Evolutionary conservation across 1,139 yeast genomes (phyloP).

Genomic region (Yamadazyma blattariae): DNA sequence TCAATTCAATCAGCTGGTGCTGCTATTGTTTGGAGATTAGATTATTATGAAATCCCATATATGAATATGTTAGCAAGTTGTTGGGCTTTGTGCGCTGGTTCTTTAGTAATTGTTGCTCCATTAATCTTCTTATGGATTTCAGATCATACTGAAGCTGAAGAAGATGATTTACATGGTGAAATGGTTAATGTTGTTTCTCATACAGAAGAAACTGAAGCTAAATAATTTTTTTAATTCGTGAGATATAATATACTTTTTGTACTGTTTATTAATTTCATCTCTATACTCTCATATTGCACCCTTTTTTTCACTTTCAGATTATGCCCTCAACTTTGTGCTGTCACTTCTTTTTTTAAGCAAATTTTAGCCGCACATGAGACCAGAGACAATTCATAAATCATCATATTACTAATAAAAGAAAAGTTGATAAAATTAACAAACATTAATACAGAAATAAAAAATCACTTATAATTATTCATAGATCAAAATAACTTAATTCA

Average conservation of each 20-base stretch:
- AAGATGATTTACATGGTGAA: conserved; percentile 27
- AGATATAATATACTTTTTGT: background rate
- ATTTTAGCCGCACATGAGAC: too few relatives aligned
- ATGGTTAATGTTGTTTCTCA: conserved; percentile 8
- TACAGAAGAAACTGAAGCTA: background rate
- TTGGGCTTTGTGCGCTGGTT: conserved; percentile 54
- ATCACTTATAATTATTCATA: too few relatives aligned
- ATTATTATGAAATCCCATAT: conserved; percentile 41
- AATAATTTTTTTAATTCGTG: background rate
- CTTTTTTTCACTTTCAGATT: too few relatives aligned
- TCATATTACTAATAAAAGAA: too few relatives aligned
- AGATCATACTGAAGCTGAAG: conserved; percentile 43
- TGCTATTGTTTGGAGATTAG: conserved; percentile 56
- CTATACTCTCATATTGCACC: background rate
- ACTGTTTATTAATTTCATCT: background rate
- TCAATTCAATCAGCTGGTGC: conserved; percentile 66
- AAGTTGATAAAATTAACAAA: too few relatives aligned
- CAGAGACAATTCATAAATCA: too few relatives aligned
- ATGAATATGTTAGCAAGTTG: conserved; percentile 49
- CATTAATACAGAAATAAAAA: too few relatives aligned
- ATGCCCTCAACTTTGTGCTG: too few relatives aligned
- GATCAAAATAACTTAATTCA: too few relatives aligned
- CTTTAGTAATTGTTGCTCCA: conserved; percentile 41
- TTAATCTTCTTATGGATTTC: conserved; percentile 40
- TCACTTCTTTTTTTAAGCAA: too few relatives aligned